Evolutionary conservation across 164 flowering plant species (phyloP).

Genomic region (Liriodendron chinense): DNA sequence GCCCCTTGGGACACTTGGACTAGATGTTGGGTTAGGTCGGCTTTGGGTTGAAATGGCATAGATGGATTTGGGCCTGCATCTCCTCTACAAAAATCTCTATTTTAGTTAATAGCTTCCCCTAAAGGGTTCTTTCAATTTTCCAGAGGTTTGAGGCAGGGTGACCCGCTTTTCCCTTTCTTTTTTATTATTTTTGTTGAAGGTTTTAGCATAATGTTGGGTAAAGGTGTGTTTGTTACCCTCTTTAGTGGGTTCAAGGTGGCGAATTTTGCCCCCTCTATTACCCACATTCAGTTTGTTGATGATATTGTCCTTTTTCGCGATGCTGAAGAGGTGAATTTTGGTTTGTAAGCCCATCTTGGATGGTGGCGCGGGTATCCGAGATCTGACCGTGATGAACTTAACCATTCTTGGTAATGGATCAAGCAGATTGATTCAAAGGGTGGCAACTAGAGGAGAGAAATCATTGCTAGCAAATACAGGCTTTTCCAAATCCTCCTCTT

Average conservation of each 20-base stretch:
- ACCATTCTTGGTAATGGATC: too few species aligned
- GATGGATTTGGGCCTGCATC: too few species aligned
- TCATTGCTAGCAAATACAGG: too few species aligned
- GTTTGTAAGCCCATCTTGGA: too few species aligned
- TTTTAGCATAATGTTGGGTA: not conserved
- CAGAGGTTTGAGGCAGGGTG: not conserved
- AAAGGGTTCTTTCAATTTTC: not conserved
- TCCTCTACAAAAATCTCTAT: not conserved
- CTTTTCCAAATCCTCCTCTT: too few species aligned
- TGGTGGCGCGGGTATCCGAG: too few species aligned
- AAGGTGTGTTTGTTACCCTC: not conserved
- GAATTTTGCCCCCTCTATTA: not conserved
- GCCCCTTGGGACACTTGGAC: too few species aligned
- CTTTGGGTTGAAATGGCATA: too few species aligned
- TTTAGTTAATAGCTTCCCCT: not conserved
- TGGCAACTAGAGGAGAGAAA: too few species aligned
- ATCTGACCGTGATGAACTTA: too few species aligned
- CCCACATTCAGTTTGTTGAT: not conserved
- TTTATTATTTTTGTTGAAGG: not conserved
- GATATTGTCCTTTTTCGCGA: not conserved
- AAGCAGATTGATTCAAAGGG: too few species aligned
- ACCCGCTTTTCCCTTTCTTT: not conserved
- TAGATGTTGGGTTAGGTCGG: too few species aligned
- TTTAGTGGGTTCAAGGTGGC: not conserved
- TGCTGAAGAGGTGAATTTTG: not conserved